Conservation (phyloP, 2,329 filamentous ascomycete species). For the Nemania sp. region DNA sequence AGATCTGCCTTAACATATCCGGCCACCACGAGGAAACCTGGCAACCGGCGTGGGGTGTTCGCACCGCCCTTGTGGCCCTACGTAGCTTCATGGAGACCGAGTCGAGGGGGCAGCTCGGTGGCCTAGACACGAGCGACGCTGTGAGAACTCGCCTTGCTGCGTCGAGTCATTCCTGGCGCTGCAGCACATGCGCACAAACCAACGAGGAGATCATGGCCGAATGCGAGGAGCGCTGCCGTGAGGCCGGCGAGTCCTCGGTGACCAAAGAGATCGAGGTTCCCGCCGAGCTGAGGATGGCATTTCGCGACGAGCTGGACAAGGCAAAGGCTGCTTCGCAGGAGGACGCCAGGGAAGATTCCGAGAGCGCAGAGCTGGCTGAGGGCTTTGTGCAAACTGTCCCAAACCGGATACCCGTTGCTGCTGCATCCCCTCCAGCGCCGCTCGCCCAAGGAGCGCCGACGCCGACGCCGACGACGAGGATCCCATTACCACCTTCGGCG, state of each 20-base stretch:
- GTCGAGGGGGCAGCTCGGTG: slow-evolving; percentile 84
- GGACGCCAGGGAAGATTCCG: slow-evolving; percentile 42
- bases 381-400: slow-evolving; percentile 60
- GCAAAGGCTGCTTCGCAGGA: slow-evolving; percentile 35
- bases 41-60: slow-evolving; percentile 97
- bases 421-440: slow-evolving; percentile 26
- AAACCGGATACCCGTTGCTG: slow-evolving; percentile 27
- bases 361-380: slow-evolving; percentile 58
- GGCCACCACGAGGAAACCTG: slow-evolving; percentile 98
- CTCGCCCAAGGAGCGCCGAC: slow-evolving; percentile 36
- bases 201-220: slow-evolving; percentile 77
- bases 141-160: slow-evolving; percentile 71
- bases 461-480: slow-evolving; percentile 38
- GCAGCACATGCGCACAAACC: slow-evolving; percentile 68
- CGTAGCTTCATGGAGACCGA: slow-evolving; percentile 93
- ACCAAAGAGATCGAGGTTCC: slow-evolving; percentile 55
- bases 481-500: slow-evolving; percentile 35
- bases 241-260: slow-evolving; percentile 31
- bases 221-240: slow-evolving; percentile 57
- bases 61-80: slow-evolving; percentile 81
- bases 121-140: slow-evolving; percentile 74
- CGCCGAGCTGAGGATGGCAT: slow-evolving; percentile 66
- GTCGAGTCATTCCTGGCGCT: slow-evolving; percentile 69
- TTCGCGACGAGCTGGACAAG: slow-evolving; percentile 70
- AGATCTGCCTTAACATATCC: slow-evolving; percentile 93